Conservation (phyloP, 2,329 filamentous ascomycete species). For the Aspergillus persii region DNA sequence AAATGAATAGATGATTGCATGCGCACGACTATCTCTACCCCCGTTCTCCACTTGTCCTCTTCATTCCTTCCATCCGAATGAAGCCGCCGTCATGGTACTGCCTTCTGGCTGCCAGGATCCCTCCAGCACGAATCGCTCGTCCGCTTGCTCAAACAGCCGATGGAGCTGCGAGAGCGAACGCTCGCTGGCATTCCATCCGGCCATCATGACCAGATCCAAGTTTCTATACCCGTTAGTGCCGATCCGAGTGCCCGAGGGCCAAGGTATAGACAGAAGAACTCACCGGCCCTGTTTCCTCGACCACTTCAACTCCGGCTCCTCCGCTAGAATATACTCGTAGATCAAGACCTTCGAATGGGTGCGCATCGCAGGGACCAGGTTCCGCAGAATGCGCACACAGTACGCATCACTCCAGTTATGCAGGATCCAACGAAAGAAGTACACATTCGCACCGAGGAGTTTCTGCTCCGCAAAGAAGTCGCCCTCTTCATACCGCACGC, state of each 20-base stretch:
- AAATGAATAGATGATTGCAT: background rate
- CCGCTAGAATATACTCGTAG: background rate
- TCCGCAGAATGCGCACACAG: conserved; percentile 11
- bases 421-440: conserved; percentile 21
- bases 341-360: background rate
- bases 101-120: background rate
- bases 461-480: conserved; percentile 15
- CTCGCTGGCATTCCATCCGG: background rate
- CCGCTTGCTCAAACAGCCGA: background rate
- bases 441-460: conserved; percentile 14
- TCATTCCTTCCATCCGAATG: background rate
- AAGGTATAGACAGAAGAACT: background rate
- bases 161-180: background rate
- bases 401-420: conserved; percentile 23
- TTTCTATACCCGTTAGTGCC: background rate
- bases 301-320: background rate
- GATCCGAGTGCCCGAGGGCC: too few relatives aligned
- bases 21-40: too few relatives aligned
- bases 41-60: too few relatives aligned
- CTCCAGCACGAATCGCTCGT: background rate
- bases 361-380: background rate
- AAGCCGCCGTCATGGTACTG: background rate
- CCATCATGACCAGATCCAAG: background rate
- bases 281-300: background rate
- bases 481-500: background rate